Percentiles rank a stretch among this genome's conserved stretches.
Conservation (phyloP, 2,329 filamentous ascomycete genomes). For the Diaporthe helianthi region DNA sequence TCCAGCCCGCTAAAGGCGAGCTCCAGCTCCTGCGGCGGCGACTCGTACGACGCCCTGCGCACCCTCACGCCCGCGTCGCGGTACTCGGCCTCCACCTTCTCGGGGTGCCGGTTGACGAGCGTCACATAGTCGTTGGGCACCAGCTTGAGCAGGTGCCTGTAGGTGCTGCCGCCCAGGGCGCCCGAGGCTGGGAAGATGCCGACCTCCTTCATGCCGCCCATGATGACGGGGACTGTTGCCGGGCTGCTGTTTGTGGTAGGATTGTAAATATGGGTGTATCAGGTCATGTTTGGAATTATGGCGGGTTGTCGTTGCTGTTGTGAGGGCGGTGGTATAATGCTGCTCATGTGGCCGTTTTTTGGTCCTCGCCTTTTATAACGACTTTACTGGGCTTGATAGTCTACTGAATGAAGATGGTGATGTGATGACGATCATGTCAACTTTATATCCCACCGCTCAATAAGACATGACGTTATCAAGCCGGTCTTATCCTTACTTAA, state of each 20-base stretch:
- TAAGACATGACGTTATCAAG: background rate
- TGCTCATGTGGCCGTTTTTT: background rate
- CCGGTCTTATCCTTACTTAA: constrained; percentile 2
- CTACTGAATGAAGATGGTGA: background rate
- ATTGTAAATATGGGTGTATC: constrained; percentile 7
- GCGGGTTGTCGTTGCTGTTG: background rate
- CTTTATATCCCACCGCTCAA: background rate
- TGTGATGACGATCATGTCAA: background rate
- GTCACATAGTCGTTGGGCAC: constrained; percentile 53
- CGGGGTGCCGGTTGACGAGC: constrained; percentile 54
- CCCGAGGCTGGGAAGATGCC: constrained; percentile 61
- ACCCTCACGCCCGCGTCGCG: constrained; percentile 54
- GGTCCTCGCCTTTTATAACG: background rate
- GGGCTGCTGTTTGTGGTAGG: background rate
- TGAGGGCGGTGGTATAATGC: background rate
- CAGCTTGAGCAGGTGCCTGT: constrained; percentile 54
- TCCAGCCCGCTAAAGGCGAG: constrained; percentile 57
- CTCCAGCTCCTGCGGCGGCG: constrained; percentile 50
- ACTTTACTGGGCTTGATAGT: background rate
- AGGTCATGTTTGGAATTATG: background rate
- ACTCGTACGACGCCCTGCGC: constrained; percentile 60
- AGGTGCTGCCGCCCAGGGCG: constrained; percentile 57
- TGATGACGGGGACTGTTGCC: background rate
- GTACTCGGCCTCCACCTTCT: constrained; percentile 48
- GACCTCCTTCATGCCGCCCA: constrained; percentile 44